Base-by-base conservation (phyloP, 257 asterid genomes). In the Solanum microdontum region DNA sequence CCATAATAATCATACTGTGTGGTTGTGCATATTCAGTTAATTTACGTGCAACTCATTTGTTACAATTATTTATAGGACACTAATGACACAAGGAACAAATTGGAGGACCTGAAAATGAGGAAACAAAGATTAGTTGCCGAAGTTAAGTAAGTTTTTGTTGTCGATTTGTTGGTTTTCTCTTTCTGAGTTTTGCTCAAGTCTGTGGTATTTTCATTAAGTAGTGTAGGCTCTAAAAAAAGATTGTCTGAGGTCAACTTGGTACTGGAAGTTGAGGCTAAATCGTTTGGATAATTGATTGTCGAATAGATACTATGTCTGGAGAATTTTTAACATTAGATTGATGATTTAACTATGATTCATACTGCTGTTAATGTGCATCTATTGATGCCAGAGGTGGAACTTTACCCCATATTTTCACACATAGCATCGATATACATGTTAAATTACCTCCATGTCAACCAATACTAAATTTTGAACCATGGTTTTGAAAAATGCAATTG, bases 71-170 rank as follows among this genome's bases (percentile, higher is more conserved):
- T 90, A 70, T 93, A 96, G 99, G 98, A 94, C 60, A 83, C 91
- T 28, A 87, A 90, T 88, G 90, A 19, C 74, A 91, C 73, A 92
- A 94, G 90, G 89, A 90, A 91, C 82, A 92, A 90, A 86, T 88
- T 96, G 89, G 95, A 91, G 85, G 87, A 88, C 8, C 91, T 91
- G 7, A 93, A 90, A 85, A 91, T 91, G 88, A 92, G 92, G 90
- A 94, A 91, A 91, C 88, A 80, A 87, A 90, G 87, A 12, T 93
- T 95, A 72, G 89, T 93, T 76, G 99, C 97, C 86, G 98, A 96
- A 96, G 96, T 96, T 89, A 86, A 97, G 98, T 96, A 93, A 88
- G 96, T 39, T 69, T 62, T 66, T 84, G 45, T 60, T 80, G 60
- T 84, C 60, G 26, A 34, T 28, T 32, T 36, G 36, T 32, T 83